Evolutionary conservation across 495 filamentous ascomycete species (phyloP).

Genomic region (Stereocaulon alpinum): DNA sequence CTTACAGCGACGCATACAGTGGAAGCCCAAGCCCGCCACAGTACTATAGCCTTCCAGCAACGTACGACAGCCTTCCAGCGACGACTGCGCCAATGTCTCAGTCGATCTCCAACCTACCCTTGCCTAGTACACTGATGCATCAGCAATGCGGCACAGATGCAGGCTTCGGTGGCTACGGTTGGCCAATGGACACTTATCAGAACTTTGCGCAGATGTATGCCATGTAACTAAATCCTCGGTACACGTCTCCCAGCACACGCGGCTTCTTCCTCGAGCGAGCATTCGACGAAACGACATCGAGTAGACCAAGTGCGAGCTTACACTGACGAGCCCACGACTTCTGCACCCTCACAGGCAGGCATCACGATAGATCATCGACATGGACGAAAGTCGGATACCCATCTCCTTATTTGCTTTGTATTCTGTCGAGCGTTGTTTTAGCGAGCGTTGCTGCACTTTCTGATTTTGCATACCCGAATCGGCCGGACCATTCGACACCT

Average conservation of each 20-base stretch:
- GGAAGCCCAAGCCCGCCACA: constrained; percentile 56
- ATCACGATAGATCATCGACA: constrained; percentile 16
- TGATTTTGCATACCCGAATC: constrained; percentile 31
- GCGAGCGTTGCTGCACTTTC: constrained; percentile 28
- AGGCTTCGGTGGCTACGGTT: constrained; percentile 67
- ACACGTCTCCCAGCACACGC: constrained; percentile 32
- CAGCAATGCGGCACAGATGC: constrained; percentile 64
- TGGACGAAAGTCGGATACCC: constrained; percentile 37
- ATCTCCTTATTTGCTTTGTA: constrained; percentile 21
- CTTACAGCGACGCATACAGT: constrained; percentile 71
- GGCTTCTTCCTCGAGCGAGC: constrained; percentile 33
- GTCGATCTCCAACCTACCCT: constrained; percentile 42
- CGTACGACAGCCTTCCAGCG: constrained; percentile 45
- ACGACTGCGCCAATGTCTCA: constrained; percentile 50
- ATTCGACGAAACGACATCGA: constrained; percentile 7
- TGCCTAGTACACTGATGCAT: constrained; percentile 81
- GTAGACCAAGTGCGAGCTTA: constrained; percentile 20
- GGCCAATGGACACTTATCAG: constrained; percentile 47
- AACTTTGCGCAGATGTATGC: constrained; percentile 47
- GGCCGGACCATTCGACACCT: constrained; percentile 38
- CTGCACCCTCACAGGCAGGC: constrained; percentile 8
- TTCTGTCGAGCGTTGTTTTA: constrained; percentile 32
- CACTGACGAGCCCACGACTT: constrained; percentile 9
- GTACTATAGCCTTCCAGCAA: constrained; percentile 58
- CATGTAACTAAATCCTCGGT: constrained; percentile 21